These are phyloP conservation scores for Fusarium tuaranense DNA, from an alignment of 2,329 filamentous ascomycete genomes.

Conservation along the genomic window DNA sequence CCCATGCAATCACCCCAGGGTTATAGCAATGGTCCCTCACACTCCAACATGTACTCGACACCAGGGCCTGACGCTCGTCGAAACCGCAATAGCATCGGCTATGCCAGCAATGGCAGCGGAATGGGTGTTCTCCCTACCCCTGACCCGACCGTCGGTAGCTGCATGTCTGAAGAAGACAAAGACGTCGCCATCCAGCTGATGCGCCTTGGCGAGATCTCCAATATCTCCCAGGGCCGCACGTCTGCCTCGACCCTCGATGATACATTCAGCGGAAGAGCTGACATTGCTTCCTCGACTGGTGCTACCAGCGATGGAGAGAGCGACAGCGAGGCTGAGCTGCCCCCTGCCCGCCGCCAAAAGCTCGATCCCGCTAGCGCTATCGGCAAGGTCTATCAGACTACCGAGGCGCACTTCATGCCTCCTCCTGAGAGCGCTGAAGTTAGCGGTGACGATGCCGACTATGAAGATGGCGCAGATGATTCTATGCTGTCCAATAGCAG, in stretches of 20 bases:
- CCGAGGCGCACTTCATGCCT: conserved; percentile 64
- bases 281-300: conserved; percentile 85
- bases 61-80: conserved; percentile 72
- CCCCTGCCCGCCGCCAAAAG: conserved; percentile 69
- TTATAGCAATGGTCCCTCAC: conserved; percentile 64
- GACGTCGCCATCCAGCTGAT: conserved; percentile 98
- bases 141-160: conserved; percentile 96
- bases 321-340: conserved; percentile 72
- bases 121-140: conserved; percentile 84
- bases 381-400: conserved; percentile 63
- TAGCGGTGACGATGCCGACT: conserved; percentile 51
- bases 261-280: conserved; percentile 89
- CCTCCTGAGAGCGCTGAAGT: conserved; percentile 61
- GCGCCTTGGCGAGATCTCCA: conserved; percentile 92
- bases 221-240: conserved; percentile 91
- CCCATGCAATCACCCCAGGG: conserved; percentile 87
- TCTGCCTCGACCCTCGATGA: conserved; percentile 95
- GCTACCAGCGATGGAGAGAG: conserved; percentile 84
- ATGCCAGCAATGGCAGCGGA: conserved; percentile 57
- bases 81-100: conserved; percentile 72
- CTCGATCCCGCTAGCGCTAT: conserved; percentile 57
- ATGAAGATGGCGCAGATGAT: conserved; percentile 49
- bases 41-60: conserved; percentile 71
- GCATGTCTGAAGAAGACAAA: conserved; percentile 92
- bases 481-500: conserved; percentile 51